Evolutionary conservation across 345 rosid genomes (phyloP), one percentile per base, ranked within the genome.

Genomic region (Excoecaria cochinchinensis): DNA sequence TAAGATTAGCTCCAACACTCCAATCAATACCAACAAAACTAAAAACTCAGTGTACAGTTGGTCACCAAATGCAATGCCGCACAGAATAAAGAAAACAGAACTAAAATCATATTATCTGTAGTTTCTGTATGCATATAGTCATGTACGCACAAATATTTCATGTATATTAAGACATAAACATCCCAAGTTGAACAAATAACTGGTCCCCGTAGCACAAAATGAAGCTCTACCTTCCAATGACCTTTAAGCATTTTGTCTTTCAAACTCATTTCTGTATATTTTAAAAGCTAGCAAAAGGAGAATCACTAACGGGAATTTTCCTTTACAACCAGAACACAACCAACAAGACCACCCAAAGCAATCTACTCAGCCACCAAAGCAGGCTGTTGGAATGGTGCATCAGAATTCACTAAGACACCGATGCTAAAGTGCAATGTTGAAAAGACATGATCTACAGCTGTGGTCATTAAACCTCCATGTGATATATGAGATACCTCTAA

Each of bases 1-100:
- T 71, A 69, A 74, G 38, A 42, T 7, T 66, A 58, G 76, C 39
- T 55, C 38, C 40, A 64, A 69, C 60, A 31, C 21, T 66, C 80
- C 52, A 61, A 50, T 44, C 22, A 67, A 65, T 22, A 51, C n/a
- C 42, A 74, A 44, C 9, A 65, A 63, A 65, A 52, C 48, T 52
- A 52, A 21, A 74, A 40, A 44, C 47, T 74, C 39, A 39, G 52
- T 12, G 9, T 42, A 19, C 13, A 56, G 14, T 21, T 16, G 12
- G 1, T 19, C 63, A 69, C 57, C 70, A 65, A 63, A 63, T 63
- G 13, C 46, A 61, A 48, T 42, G 38, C 12, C 60, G 6, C 25
- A 73, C 19, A 62, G 17, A 73, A 72, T 24, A 36, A 46, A 68
- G 3, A 65, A 65, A 15, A 19, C 0, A 40, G 14, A 67, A 22